Base-by-base conservation (phyloP, 208 protist genomes). In the Wallacemonas rigidus region DNA sequence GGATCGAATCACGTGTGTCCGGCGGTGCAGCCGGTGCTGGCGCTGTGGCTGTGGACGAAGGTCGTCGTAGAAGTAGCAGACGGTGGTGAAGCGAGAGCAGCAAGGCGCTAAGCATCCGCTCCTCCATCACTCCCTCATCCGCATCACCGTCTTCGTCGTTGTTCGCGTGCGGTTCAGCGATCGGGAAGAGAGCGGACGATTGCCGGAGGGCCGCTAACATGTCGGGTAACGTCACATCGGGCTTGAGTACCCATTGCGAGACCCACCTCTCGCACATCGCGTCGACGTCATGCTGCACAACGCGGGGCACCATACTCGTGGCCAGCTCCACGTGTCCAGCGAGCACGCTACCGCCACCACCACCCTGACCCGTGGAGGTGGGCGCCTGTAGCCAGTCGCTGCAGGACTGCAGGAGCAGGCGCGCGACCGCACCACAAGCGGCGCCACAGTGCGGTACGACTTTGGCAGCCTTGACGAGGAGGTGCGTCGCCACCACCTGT, bases 161-260 rank as follows among this genome's bases (percentile, higher is more conserved):
- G 44, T 45, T 14, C 6, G 45, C 8, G 14, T 57, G 14, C 26
- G 53, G 14, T 57, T 17, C 11, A 8, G 5, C 15, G 14, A n/a
- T 17, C 5, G 53, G 5, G 53, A n/a, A 15, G 53, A 57, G 5
- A 17, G 11, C 14, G 6, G 53, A 15, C 14, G 15, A 17, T 6
- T 57, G 9, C 12, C 43, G 60, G 9, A 65, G 60, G n/a, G 60
- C 60, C 11, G 39, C 36, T 45, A 73, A 9, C 69, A 73, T 73
- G 14, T 51, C 69, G 4, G 69, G 44, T 26, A 73, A 56, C 56
- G 56, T 55, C 11, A 65, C 47, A 11, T 61, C 8, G 0, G 35
- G 69, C 4, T 41, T 11, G 2, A 73, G 54, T 0, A 73, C 39
- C 54, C 69, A 73, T n/a, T 73, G 6, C 2, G 54, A 50, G 14